phyloP scores from a whole-genome alignment of 2,329 filamentous ascomycete species.

The Fusarium sp. region DNA sequence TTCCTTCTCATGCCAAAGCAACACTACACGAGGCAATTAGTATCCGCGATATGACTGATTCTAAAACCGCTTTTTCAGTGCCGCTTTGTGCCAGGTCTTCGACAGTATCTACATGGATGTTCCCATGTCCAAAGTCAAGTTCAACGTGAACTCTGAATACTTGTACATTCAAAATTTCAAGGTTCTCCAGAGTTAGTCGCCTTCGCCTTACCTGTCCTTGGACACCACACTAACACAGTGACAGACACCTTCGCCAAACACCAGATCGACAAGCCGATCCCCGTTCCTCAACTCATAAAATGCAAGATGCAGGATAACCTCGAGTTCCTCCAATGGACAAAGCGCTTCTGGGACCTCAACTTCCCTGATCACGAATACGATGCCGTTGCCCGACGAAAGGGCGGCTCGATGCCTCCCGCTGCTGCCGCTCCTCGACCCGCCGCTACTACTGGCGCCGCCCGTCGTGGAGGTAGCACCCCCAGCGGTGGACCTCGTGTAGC shows the following conservation, averaged over 20 bases:
- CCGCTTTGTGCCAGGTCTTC: slow-evolving; percentile 95
- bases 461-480: slow-evolving; percentile 72
- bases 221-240: slow-evolving; percentile 17
- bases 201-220: not conserved
- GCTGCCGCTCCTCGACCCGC: slow-evolving; percentile 62
- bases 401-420: slow-evolving; percentile 69
- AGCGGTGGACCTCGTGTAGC: slow-evolving; percentile 65
- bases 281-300: slow-evolving; percentile 89
- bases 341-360: slow-evolving; percentile 98
- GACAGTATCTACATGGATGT: slow-evolving; percentile 98
- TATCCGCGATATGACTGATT: not conserved
- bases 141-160: slow-evolving; percentile 97
- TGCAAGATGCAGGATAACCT: slow-evolving; percentile 99
- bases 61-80: slow-evolving; percentile 66
- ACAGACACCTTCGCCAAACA: slow-evolving; percentile 87
- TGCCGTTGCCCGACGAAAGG: slow-evolving; percentile 86
- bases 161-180: slow-evolving; percentile 99
- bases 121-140: slow-evolving; percentile 96
- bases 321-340: slow-evolving; percentile 97
- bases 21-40: not conserved
- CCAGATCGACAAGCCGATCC: slow-evolving; percentile 88
- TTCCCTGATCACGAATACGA: slow-evolving; percentile 98
- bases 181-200: slow-evolving; percentile 84
- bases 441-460: slow-evolving; percentile 63
- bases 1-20: not conserved